A percentile compares a stretch with the other conserved stretches of the same genome.
Conservation (phyloP, 2,329 filamentous ascomycete species). For the Emericellopsis cladophorae region DNA sequence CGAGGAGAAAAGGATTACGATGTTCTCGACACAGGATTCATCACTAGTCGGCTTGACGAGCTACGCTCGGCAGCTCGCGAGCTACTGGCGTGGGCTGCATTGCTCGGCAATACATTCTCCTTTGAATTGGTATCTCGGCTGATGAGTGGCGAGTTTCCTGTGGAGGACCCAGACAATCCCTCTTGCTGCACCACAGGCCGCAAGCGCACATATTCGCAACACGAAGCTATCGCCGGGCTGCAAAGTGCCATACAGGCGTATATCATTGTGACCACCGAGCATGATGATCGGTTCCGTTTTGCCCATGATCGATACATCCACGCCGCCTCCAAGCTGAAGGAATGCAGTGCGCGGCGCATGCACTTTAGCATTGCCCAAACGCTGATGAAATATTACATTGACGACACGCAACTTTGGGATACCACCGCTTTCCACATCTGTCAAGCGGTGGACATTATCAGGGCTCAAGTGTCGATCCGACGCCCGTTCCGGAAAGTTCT, state of each 20-base stretch:
- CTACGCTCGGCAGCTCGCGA: conserved; percentile 61
- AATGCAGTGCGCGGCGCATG: conserved; percentile 65
- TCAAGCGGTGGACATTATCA: conserved; percentile 64
- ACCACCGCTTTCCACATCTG: conserved; percentile 73
- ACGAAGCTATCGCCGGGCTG: conserved; percentile 64
- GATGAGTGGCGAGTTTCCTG: conserved; percentile 62
- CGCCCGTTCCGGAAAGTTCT: conserved; percentile 62
- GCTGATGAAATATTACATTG: conserved; percentile 57
- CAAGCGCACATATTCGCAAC: conserved; percentile 36
- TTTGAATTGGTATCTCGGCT: conserved; percentile 70
- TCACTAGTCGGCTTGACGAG: conserved; percentile 65
- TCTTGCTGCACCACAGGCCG: conserved; percentile 10
- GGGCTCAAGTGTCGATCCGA: conserved; percentile 44
- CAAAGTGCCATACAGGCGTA: conserved; percentile 71
- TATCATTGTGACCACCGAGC: conserved; percentile 68
- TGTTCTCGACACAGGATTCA: conserved; percentile 71
- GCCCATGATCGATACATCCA: conserved; percentile 79
- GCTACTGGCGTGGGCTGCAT: conserved; percentile 74
- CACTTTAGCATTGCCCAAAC: conserved; percentile 80
- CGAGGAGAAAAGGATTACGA: conserved; percentile 66
- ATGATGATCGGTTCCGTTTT: conserved; percentile 79
- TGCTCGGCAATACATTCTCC: conserved; percentile 73
- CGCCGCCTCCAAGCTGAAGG: conserved; percentile 56
- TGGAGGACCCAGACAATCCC: conserved; percentile 32
- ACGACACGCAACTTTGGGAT: conserved; percentile 53